Percentiles rank a stretch among this genome's conserved stretches.
These are phyloP conservation scores for Lathyrus aphaca DNA, from an alignment of 306 rosid genomes.

Conservation along the genomic window DNA sequence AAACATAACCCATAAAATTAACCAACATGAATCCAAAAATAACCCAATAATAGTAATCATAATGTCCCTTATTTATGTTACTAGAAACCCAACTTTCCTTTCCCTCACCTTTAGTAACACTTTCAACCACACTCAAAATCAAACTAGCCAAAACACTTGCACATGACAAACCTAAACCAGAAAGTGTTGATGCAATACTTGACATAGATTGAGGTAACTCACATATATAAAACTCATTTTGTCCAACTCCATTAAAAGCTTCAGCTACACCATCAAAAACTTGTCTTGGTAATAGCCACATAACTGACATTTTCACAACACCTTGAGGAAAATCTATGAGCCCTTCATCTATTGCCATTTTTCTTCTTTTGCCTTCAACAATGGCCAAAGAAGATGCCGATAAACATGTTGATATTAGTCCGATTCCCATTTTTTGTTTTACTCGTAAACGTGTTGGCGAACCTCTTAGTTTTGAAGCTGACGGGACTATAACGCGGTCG, in stretches of 20 bases:
- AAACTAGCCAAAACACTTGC: conserved; percentile 14
- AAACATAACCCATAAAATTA: not conserved
- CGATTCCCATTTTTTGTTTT: conserved; percentile 46
- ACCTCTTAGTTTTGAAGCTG: conserved; percentile 8
- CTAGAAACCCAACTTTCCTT: conserved; percentile 20
- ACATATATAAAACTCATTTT: conserved; percentile 19
- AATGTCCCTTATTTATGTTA: conserved; percentile 29
- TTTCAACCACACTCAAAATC: conserved; percentile 5
- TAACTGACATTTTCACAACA: conserved; percentile 43
- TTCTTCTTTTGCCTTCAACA: conserved; percentile 39
- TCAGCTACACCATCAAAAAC: conserved; percentile 12
- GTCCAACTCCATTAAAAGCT: conserved; percentile 14
- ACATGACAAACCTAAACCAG: conserved; percentile 5
- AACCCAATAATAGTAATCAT: conserved; percentile 19
- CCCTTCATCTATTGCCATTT: conserved; percentile 40
- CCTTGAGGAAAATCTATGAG: conserved; percentile 27
- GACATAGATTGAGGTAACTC: conserved; percentile 20
- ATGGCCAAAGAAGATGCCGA: conserved; percentile 29
- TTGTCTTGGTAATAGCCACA: conserved; percentile 13
- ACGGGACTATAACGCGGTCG: conserved; percentile 9
- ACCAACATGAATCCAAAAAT: conserved; percentile 19
- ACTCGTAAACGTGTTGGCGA: conserved; percentile 12
- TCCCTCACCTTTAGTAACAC: conserved; percentile 18
- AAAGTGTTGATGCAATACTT: conserved; percentile 17
- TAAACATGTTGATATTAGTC: conserved; percentile 29